phyloP scores from a whole-genome alignment of 306 rosid species.

The Argentina anserina region DNA sequence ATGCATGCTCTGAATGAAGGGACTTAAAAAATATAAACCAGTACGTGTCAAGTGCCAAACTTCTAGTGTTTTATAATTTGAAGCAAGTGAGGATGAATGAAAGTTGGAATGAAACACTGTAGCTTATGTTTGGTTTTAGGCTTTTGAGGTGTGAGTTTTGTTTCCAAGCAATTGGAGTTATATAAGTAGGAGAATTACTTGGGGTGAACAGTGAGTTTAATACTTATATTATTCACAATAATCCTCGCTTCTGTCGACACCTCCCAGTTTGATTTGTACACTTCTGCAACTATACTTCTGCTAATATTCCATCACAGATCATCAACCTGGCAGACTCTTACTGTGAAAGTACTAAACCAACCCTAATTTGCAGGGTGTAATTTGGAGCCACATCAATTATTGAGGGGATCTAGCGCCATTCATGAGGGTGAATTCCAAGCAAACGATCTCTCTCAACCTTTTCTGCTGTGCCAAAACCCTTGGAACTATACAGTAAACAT shows the following conservation, averaged over 20 bases:
- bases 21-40: constrained; percentile 42
- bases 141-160: constrained; percentile 85
- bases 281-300: constrained; percentile 47
- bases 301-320: constrained; percentile 31
- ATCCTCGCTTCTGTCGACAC: constrained; percentile 25
- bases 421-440: background rate
- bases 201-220: constrained; percentile 18
- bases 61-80: constrained; percentile 17
- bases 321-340: constrained; percentile 13
- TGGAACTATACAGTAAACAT: background rate
- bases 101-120: constrained; percentile 41
- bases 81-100: constrained; percentile 10
- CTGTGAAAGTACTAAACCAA: constrained; percentile 31
- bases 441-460: background rate
- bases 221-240: constrained; percentile 28
- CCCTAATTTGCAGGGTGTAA: constrained; percentile 19
- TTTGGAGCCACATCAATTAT: constrained; percentile 14
- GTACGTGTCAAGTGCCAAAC: constrained; percentile 43
- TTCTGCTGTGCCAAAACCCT: constrained; percentile 5
- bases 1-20: constrained; percentile 16
- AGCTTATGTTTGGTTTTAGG: constrained; percentile 50
- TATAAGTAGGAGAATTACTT: constrained; percentile 38
- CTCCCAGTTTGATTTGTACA: constrained; percentile 46
- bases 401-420: constrained; percentile 1
- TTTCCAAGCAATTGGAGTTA: constrained; percentile 61